Percentiles rank a stretch among this genome's conserved stretches.
Conservation (phyloP, 257 asterid species). For the Ocimum tenuiflorum region DNA sequence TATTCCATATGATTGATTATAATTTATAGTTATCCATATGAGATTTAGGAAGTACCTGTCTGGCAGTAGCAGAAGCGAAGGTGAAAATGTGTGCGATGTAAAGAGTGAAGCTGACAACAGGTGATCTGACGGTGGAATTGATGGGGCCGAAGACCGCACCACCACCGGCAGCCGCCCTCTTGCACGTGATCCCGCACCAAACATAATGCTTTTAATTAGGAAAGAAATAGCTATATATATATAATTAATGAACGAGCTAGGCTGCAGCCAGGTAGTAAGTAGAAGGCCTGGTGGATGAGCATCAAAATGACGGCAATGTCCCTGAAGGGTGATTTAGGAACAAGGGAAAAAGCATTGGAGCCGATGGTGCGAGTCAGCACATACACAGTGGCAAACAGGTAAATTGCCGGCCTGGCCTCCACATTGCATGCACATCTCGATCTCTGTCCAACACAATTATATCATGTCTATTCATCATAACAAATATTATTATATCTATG, state of each 20-base stretch:
- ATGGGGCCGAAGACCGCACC: constrained; percentile 32
- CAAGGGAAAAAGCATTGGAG: constrained; percentile 40
- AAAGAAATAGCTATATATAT: constrained; percentile 22
- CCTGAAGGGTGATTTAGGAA: constrained; percentile 30
- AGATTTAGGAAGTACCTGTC: constrained; percentile 15
- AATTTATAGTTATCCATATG: too few relatives aligned
- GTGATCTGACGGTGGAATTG: constrained; percentile 27
- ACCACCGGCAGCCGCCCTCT: constrained; percentile 36
- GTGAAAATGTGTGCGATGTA: constrained; percentile 31
- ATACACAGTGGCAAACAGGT: constrained; percentile 30
- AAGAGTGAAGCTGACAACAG: constrained; percentile 28
- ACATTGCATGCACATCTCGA: constrained; percentile 35
- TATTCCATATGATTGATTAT: too few relatives aligned
- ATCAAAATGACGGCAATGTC: constrained; percentile 43
- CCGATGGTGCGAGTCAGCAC: constrained; percentile 40
- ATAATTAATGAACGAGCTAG: not conserved
- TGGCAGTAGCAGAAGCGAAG: constrained; percentile 22
- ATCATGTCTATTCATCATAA: not conserved
- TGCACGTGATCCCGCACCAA: constrained; percentile 35
- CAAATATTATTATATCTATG: too few relatives aligned
- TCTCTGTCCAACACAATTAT: too few relatives aligned
- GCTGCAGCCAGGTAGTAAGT: too few relatives aligned
- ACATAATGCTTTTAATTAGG: constrained; percentile 24
- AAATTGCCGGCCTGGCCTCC: constrained; percentile 38
- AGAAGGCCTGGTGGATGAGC: constrained; percentile 40